phyloP scores from a whole-genome alignment of 495 filamentous ascomycete species.

The Penicillium alfredii region DNA sequence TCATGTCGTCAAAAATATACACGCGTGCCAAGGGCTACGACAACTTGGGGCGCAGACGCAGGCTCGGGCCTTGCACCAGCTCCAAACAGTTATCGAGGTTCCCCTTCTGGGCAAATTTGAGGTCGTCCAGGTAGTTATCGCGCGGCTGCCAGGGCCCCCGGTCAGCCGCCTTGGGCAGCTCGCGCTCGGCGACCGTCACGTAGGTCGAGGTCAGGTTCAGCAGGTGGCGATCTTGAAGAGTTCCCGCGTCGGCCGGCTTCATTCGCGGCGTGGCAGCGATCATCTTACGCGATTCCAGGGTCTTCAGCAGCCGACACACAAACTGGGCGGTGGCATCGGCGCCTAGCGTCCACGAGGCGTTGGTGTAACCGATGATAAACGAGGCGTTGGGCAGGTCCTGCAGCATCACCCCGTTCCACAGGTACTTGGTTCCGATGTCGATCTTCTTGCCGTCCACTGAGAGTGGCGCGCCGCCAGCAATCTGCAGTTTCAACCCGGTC shows the following conservation, averaged over 20 bases:
- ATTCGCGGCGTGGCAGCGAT: constrained; percentile 36
- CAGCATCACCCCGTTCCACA: constrained; percentile 58
- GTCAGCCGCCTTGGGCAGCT: constrained; percentile 41
- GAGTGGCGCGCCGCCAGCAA: constrained; percentile 46
- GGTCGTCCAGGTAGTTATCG: constrained; percentile 49
- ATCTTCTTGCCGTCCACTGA: constrained; percentile 51
- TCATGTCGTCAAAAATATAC: constrained; percentile 6
- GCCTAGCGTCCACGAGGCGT: constrained; percentile 55
- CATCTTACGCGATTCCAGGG: constrained; percentile 34
- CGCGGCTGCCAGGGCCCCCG: constrained; percentile 50
- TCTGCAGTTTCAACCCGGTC: constrained; percentile 57
- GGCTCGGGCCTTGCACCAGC: constrained; percentile 22
- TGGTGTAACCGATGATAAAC: constrained; percentile 53
- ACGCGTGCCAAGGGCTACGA: constrained; percentile 11
- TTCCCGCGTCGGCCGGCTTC: constrained; percentile 23
- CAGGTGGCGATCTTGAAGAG: constrained; percentile 30
- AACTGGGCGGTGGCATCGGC: constrained; percentile 49
- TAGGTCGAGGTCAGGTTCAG: constrained; percentile 49
- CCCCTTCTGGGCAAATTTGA: constrained; percentile 43
- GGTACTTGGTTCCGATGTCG: constrained; percentile 38
- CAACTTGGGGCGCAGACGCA: constrained; percentile 19
- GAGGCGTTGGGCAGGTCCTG: constrained; percentile 53
- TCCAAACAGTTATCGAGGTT: constrained; percentile 36
- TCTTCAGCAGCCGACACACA: constrained; percentile 39
- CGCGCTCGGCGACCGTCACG: constrained; percentile 32